phyloP scores from a whole-genome alignment of 202 grass and related monocot species.

The Carex arenaria region DNA sequence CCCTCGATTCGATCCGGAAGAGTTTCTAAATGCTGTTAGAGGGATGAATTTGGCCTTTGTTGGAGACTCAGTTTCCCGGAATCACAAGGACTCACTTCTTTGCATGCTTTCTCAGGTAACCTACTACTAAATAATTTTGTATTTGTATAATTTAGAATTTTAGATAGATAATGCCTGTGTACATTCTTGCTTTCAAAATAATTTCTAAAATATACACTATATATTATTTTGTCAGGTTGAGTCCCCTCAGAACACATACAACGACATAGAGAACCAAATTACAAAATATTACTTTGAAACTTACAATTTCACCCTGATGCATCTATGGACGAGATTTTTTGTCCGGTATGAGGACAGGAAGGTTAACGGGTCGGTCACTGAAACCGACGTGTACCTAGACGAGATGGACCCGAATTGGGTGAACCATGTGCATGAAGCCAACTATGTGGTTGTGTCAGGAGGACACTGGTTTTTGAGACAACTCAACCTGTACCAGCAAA shows the following conservation, averaged over 20 bases:
- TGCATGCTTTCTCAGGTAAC: slow-evolving; percentile 63
- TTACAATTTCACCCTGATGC: slow-evolving; percentile 55
- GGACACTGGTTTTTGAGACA: slow-evolving; percentile 65
- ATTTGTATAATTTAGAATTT: too few species aligned
- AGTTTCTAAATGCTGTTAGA: slow-evolving; percentile 47
- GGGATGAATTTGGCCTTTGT: slow-evolving; percentile 69
- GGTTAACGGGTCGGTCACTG: slow-evolving; percentile 31
- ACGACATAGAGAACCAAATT: slow-evolving; percentile 39
- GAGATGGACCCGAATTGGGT: slow-evolving; percentile 54
- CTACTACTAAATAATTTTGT: too few species aligned
- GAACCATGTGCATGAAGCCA: slow-evolving; percentile 25
- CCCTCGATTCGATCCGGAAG: slow-evolving; percentile 53
- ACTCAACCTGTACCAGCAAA: slow-evolving; percentile 36
- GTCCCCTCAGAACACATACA: slow-evolving; percentile 25
- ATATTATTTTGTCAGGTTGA: slow-evolving; percentile 33
- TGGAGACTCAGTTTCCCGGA: slow-evolving; percentile 63
- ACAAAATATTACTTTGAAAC: slow-evolving; percentile 31
- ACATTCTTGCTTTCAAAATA: too few species aligned
- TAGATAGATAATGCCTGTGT: background rate
- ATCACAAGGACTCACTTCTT: slow-evolving; percentile 76
- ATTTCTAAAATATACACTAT: too few species aligned
- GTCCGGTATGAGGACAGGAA: slow-evolving; percentile 30
- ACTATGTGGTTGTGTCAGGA: slow-evolving; percentile 59
- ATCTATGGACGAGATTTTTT: slow-evolving; percentile 54
- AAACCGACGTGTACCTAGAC: slow-evolving; percentile 49